Conservation (phyloP, 495 filamentous ascomycete species). For the Apiosordaria backusii region DNA sequence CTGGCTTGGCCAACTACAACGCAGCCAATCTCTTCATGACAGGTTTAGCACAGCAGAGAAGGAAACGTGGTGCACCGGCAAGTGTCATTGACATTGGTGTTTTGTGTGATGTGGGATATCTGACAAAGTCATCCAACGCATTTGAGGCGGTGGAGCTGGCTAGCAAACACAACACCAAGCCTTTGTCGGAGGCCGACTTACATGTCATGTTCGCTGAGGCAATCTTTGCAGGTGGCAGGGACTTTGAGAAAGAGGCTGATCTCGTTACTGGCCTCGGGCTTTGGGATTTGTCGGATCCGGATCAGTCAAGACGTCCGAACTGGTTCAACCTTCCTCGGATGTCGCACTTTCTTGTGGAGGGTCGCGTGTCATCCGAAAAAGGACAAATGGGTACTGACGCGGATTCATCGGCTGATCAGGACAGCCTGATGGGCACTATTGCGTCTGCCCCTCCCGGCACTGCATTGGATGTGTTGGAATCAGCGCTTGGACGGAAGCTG, state of each 20-base stretch:
- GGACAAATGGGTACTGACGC: not conserved
- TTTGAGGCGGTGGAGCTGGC: not conserved
- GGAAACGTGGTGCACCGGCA: slow-evolving; percentile 30
- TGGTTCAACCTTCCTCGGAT: not conserved
- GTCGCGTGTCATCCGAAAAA: not conserved
- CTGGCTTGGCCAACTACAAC: slow-evolving; percentile 48
- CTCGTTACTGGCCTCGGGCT: not conserved
- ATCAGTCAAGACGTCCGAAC: not conserved
- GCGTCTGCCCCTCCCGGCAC: not conserved
- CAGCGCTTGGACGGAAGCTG: not conserved
- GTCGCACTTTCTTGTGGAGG: not conserved
- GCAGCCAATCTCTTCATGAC: slow-evolving; percentile 52
- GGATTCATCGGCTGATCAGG: not conserved
- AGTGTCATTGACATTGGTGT: slow-evolving; percentile 41
- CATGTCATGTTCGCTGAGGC: not conserved
- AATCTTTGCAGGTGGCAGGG: not conserved
- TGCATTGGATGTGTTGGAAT: not conserved
- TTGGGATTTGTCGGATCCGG: not conserved
- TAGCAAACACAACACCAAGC: not conserved
- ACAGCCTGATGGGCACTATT: not conserved
- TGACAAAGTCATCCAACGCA: slow-evolving; percentile 9
- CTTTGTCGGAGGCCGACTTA: not conserved
- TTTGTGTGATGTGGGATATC: slow-evolving; percentile 25
- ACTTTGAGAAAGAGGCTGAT: not conserved
- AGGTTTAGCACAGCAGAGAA: slow-evolving; percentile 27